Evolutionary conservation across 2,329 filamentous ascomycete genomes (phyloP), one percentile per base, ranked within the genome.

Genomic region (Cladobotryum mycophilum): DNA sequence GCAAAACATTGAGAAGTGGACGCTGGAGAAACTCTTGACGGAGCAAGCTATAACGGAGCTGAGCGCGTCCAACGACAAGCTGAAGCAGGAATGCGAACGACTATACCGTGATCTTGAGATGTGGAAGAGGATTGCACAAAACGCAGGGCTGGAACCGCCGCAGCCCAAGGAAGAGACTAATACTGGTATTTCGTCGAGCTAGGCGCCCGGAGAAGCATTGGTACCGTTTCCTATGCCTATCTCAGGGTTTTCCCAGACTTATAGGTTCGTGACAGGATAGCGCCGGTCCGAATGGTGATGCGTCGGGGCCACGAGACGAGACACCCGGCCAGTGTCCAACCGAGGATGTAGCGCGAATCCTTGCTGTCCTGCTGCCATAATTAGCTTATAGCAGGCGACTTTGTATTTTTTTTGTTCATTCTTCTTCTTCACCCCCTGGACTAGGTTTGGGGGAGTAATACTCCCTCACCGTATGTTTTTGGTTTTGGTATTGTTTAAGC

Each of bases 1-100:
- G 14, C 88, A 93, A 57, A 96, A 96, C 66, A 90, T 95, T 56
- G 92, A 96, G 67, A 90, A 96, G 70, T 93, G 88, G 88, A 92
- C 88, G 4, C 75, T 93, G 25, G 89, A 93, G 70, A 97, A 97
- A 72, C 79, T 95, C 37, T 78, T 93, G 37, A 92, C 88, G 0
- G 89, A 95, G 70, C 88, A 93, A 66, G 89, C 89, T 44, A 92
- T 95, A 58, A 84, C 85, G 14, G 92, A 97, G 69, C 81, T 96
- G 46, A 92, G 86, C 63, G 80, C 84, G 30, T 91, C 86, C 56
- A 95, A 92, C 61, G 89, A 95, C 60, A 93, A 91, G 70, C 79
- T 92, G 56, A 92, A 92, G 73, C 76, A 78, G 35, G 88, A 93
- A 64, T 88, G 85, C 58, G 85, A 90, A 65, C 77, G 86, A 34